These are phyloP conservation scores for Luffa acutangula DNA, from an alignment of 306 rosid genomes.

Conservation along the genomic window DNA sequence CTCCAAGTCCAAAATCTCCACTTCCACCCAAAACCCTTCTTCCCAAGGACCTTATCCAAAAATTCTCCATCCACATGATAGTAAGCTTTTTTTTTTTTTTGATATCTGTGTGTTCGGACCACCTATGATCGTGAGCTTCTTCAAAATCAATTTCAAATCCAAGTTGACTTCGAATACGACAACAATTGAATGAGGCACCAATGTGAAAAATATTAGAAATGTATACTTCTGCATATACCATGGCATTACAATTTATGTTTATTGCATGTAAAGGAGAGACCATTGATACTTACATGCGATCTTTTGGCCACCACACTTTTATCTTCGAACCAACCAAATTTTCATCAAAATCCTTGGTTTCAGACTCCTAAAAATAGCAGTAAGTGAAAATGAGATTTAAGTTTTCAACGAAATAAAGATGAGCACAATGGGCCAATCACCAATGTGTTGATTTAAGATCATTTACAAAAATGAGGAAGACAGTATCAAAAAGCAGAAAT, in stretches of 20 bases:
- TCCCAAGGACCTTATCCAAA: background rate
- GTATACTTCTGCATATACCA: background rate
- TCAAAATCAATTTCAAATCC: background rate
- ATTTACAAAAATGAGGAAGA: background rate
- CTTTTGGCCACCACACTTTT: slow-evolving; percentile 87
- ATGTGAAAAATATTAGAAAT: background rate
- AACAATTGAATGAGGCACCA: background rate
- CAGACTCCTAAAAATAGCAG: slow-evolving; percentile 37
- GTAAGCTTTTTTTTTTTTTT: background rate
- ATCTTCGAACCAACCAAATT: slow-evolving; percentile 49
- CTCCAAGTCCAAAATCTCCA: background rate
- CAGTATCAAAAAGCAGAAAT: background rate
- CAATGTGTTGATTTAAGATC: background rate
- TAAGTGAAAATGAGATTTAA: slow-evolving; percentile 12
- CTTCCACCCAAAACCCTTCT: background rate
- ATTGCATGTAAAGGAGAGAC: background rate
- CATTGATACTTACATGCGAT: slow-evolving; percentile 45
- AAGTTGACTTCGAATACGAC: background rate
- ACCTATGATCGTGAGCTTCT: no score
- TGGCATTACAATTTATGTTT: background rate
- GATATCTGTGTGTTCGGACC: no score
- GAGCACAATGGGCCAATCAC: background rate
- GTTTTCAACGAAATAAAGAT: background rate
- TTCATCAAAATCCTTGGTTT: slow-evolving; percentile 33
- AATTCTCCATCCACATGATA: background rate